phyloP scores from a whole-genome alignment of 1,284 basidiomycete species.

The Hymenochaete sp. region DNA sequence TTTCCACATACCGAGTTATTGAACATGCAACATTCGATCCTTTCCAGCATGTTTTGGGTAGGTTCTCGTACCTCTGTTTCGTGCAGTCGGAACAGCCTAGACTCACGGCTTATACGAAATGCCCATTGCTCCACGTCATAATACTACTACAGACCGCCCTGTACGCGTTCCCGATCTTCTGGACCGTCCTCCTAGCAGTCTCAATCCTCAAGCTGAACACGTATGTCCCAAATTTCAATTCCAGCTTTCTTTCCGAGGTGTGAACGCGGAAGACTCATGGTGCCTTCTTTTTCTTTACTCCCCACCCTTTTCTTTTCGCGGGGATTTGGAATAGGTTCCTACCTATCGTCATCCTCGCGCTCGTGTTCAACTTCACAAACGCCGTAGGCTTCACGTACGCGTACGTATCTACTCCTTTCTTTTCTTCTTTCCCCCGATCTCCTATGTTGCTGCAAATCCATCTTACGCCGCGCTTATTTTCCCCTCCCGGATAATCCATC shows the following conservation, averaged over 20 bases:
- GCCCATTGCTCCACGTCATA: too few species aligned
- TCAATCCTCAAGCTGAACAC: slow-evolving; percentile 82
- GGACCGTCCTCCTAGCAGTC: slow-evolving; percentile 79
- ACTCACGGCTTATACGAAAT: neutral
- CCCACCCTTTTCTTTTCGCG: slow-evolving; percentile 5
- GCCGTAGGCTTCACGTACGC: slow-evolving; percentile 89
- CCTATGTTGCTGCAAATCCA: neutral
- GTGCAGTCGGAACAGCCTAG: neutral
- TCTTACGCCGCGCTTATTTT: slow-evolving; percentile 1
- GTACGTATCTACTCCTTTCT: slow-evolving; percentile 34
- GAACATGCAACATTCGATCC: slow-evolving; percentile 2
- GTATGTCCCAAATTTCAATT: slow-evolving; percentile 36
- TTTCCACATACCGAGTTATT: too few species aligned
- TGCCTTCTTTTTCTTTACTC: neutral
- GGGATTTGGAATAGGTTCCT: slow-evolving; percentile 51
- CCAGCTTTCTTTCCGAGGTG: slow-evolving; percentile 10
- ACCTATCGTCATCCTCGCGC: slow-evolving; percentile 79
- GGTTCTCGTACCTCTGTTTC: slow-evolving; percentile 20
- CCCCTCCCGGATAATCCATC: too few species aligned
- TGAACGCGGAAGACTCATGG: neutral
- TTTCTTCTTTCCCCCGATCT: neutral
- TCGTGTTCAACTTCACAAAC: slow-evolving; percentile 90
- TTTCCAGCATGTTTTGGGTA: slow-evolving; percentile 84
- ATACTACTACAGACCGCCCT: slow-evolving; percentile 58
- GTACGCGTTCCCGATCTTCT: slow-evolving; percentile 83